A percentile compares a stretch with the other conserved stretches of the same genome.
These are phyloP conservation scores for Hypoxylon sp. DNA, from an alignment of 2,329 filamentous ascomycete genomes.

Conservation along the genomic window DNA sequence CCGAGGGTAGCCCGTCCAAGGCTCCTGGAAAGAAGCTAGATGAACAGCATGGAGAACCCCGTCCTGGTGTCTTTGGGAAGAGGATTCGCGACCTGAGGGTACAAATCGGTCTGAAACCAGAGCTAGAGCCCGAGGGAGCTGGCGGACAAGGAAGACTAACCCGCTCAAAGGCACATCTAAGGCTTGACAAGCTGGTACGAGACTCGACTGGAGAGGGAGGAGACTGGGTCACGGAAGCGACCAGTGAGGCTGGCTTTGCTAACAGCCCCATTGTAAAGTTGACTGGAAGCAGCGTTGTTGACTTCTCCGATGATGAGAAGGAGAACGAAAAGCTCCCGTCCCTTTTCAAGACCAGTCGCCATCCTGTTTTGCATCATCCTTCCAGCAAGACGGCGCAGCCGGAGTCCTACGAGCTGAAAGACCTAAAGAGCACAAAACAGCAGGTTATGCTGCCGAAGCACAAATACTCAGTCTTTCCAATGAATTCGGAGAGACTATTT, in stretches of 20 bases:
- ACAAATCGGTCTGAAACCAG: constrained; percentile 30
- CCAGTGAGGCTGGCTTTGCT: constrained; percentile 47
- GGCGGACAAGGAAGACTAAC: background rate
- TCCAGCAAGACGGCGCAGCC: background rate
- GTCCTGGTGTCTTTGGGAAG: background rate
- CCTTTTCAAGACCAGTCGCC: constrained; percentile 37
- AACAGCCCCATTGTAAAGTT: constrained; percentile 32
- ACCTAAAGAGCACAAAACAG: constrained; percentile 38
- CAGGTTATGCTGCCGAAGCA: constrained; percentile 29
- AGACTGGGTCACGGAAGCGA: constrained; percentile 56
- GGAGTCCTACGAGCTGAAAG: constrained; percentile 28
- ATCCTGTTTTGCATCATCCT: constrained; percentile 40
- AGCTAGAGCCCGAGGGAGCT: background rate
- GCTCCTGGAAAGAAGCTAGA: background rate
- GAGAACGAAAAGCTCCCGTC: constrained; percentile 15
- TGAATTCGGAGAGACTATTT: constrained; percentile 36
- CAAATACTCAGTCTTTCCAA: constrained; percentile 21
- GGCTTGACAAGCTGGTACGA: constrained; percentile 7
- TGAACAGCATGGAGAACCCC: background rate
- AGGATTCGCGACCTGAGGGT: constrained; percentile 38
- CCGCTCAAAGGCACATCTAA: background rate
- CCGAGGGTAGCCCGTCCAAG: constrained; percentile 26
- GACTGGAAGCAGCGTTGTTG: constrained; percentile 59
- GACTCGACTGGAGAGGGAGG: constrained; percentile 49
- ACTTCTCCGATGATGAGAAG: constrained; percentile 55